These are phyloP conservation scores for Strobilomyces dryophilus DNA, from an alignment of 768 basidiomycete species.

Conservation along the genomic window DNA sequence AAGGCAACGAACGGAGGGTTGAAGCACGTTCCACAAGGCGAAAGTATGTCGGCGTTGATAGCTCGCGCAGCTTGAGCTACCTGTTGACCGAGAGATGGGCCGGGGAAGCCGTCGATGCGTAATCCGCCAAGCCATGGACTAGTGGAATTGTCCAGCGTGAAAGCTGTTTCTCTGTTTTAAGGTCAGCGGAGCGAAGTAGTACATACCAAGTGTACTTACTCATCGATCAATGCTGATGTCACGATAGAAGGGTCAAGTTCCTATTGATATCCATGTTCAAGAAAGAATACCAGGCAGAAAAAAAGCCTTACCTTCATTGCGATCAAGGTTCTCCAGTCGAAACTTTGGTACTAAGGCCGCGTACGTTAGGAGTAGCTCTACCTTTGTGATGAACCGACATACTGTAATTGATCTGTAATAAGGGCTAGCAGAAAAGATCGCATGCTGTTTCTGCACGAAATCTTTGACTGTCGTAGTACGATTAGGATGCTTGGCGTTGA, in stretches of 20 bases:
- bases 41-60: slow-evolving; percentile 63
- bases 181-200: not conserved
- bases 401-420: slow-evolving; percentile 65
- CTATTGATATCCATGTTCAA: slow-evolving; percentile 29
- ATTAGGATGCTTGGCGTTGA: slow-evolving; percentile 51
- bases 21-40: slow-evolving; percentile 46
- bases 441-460: slow-evolving; percentile 61
- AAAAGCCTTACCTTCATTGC: slow-evolving; percentile 54
- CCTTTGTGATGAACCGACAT: slow-evolving; percentile 16
- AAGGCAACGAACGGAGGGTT: slow-evolving; percentile 42
- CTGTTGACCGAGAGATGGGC: slow-evolving; percentile 50
- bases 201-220: slow-evolving; percentile 37
- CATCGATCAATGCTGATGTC: slow-evolving; percentile 63
- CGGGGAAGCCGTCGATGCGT: slow-evolving; percentile 58
- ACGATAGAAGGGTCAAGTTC: slow-evolving; percentile 51
- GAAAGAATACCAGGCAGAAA: not conserved
- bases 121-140: slow-evolving; percentile 72
- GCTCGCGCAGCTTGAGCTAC: slow-evolving; percentile 66
- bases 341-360: slow-evolving; percentile 65
- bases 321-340: slow-evolving; percentile 75
- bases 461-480: slow-evolving; percentile 51
- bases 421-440: slow-evolving; percentile 52
- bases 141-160: slow-evolving; percentile 37
- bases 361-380: not conserved
- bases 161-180: slow-evolving; percentile 36